Base-by-base conservation (phyloP, 2,329 filamentous ascomycete species). In the Hypoxylon sp. region DNA sequence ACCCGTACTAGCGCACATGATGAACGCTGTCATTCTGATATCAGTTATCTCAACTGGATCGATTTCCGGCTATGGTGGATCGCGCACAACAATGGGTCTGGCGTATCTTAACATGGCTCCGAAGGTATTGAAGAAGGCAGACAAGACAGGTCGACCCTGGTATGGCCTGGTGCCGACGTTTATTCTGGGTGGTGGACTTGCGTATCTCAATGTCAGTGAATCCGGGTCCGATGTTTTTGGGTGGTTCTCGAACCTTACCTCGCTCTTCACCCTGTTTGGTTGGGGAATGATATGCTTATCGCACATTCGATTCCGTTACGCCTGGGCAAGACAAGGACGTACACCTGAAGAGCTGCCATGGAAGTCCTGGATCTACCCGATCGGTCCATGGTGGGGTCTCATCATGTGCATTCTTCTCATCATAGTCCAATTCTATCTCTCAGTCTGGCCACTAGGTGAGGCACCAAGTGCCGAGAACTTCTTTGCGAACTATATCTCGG, bases 11-110 rank as follows among this genome's bases (percentile, higher is more conserved):
- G 82, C 84, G 0, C 81, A 84, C 62, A 81, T 84, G 56, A 84
- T 85, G 77, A 85, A 85, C 65, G 83, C 80, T 1, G 78, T 84
- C 62, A 83, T 85, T 63, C 80, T 85, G 44, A 79, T 85, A 42
- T 82, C 80, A 0, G 83, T 85, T 3, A 62, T 84, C 51, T 83
- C 80, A 0, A 82, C 81, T 0, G 83, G 83, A 4, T 82, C 77
- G 54, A 82, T 82, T 60, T 80, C 79, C 2, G 80, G 75, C 15
- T 85, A 84, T 65, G 82, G 74, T 5, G 82, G 79, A 2, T 80
- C 82, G 0, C 79, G 83, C n/a, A 82, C 81, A 1, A 74, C 81
- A 0, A 80, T 84, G 70, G 83, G 81, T 2, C 74, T 85, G 10
- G 79, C 82, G 0, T 78, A 84, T 58, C 75, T 83, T 13, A 74